phyloP scores from a whole-genome alignment of 169 alveolate species.

The Plasmodium vivax region DNA sequence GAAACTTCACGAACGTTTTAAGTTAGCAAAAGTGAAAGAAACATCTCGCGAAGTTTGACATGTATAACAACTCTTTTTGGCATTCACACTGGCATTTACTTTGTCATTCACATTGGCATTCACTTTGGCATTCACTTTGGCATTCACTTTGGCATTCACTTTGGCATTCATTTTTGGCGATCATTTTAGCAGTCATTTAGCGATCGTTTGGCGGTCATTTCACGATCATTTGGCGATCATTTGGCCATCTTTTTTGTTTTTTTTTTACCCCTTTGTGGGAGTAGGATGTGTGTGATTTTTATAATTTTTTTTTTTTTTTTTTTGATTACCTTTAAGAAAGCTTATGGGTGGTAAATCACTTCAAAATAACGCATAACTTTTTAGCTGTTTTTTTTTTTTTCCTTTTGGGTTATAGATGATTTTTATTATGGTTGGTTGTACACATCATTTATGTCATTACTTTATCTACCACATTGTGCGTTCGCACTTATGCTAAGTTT shows the following conservation, averaged over 20 bases:
- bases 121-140: neutral
- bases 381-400: slow-evolving; percentile 13
- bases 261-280: neutral
- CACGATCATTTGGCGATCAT: neutral
- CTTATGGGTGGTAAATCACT: slow-evolving; percentile 32
- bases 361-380: neutral
- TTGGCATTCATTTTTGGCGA: neutral
- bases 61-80: neutral
- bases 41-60: neutral
- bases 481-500: neutral
- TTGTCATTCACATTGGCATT: too few species aligned
- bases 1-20: neutral
- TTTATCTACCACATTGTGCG: neutral
- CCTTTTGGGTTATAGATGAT: neutral
- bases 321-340: slow-evolving; percentile 13
- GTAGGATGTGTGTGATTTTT: neutral
- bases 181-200: neutral
- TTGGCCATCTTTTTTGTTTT: neutral
- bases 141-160: too few species aligned
- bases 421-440: slow-evolving; percentile 8
- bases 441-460: slow-evolving; percentile 16
- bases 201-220: neutral
- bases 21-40: neutral
- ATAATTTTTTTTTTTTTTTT: neutral
- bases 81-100: neutral